Conservation (phyloP, 1,139 yeast species). For the Arxiozyma telluris region DNA sequence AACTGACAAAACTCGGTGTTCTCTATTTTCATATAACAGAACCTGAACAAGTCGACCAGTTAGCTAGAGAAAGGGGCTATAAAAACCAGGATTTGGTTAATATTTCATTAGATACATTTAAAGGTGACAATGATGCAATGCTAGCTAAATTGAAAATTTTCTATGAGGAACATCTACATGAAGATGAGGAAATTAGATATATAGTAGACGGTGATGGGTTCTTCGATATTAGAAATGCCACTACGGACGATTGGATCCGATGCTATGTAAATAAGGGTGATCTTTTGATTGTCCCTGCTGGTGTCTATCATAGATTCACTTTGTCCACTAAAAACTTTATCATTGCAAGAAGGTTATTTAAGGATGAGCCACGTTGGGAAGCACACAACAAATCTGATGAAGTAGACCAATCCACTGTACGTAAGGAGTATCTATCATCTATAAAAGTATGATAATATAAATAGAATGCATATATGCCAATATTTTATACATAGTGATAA, state of each 20-base stretch:
- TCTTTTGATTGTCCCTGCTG: constrained; percentile 73
- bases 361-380: constrained; percentile 95
- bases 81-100: constrained; percentile 69
- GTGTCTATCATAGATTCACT: constrained; percentile 88
- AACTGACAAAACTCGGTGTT: constrained; percentile 59
- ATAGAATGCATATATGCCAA: too few relatives aligned
- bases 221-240: constrained; percentile 69
- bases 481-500: too few relatives aligned
- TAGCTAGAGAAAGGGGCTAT: constrained; percentile 66
- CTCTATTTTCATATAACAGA: constrained; percentile 48
- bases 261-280: constrained; percentile 57
- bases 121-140: constrained; percentile 52
- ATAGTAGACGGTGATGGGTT: constrained; percentile 84
- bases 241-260: constrained; percentile 70
- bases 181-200: constrained; percentile 94
- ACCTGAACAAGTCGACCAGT: constrained; percentile 48
- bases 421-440: constrained; percentile 36
- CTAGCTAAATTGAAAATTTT: constrained; percentile 59
- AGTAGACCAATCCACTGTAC: constrained; percentile 35
- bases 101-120: constrained; percentile 50
- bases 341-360: constrained; percentile 73
- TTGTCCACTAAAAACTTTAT: constrained; percentile 54
- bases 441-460: constrained; percentile 9
- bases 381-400: constrained; percentile 63
- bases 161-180: constrained; percentile 85